These are phyloP conservation scores for Madurella mycetomatis DNA, from an alignment of 2,329 filamentous ascomycete species.

Conservation along the genomic window DNA sequence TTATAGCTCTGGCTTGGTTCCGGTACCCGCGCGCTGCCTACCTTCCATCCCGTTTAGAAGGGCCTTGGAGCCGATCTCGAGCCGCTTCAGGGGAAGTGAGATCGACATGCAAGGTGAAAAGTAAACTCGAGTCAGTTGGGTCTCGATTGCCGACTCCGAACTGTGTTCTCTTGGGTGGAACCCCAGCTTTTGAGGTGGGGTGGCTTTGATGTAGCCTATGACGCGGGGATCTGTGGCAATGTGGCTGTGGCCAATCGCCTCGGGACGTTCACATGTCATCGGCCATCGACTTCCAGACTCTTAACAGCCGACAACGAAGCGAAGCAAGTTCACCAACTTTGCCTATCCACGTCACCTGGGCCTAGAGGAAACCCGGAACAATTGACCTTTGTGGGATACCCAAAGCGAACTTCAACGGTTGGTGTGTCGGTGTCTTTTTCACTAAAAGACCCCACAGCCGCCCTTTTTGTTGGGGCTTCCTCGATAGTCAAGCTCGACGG, in stretches of 20 bases:
- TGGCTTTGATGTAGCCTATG: constrained; percentile 14
- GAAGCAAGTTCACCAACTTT: not conserved
- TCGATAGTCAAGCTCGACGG: too few species aligned
- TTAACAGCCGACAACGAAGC: not conserved
- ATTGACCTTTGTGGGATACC: not conserved
- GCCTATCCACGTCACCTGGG: too few species aligned
- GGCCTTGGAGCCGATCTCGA: too few species aligned
- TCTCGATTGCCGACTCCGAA: too few species aligned
- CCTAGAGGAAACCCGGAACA: not conserved
- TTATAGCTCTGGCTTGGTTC: not conserved
- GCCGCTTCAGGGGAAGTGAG: too few species aligned
- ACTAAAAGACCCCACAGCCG: not conserved
- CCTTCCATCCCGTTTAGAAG: not conserved
- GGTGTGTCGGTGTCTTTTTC: too few species aligned
- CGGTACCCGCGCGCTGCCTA: too few species aligned
- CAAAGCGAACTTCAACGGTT: too few species aligned
- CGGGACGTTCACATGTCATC: constrained; percentile 25
- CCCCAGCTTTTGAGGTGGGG: constrained; percentile 1
- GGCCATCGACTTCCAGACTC: constrained; percentile 4
- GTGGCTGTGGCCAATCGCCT: constrained; percentile 15
- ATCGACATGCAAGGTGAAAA: too few species aligned
- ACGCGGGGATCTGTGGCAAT: constrained; percentile 6
- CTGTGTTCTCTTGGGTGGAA: not conserved
- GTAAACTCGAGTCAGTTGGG: too few species aligned
- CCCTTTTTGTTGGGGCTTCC: not conserved